Evolutionary conservation across 1,284 basidiomycete species (phyloP).

Genomic region (Cutaneotrichosporon cyanovorans): DNA sequence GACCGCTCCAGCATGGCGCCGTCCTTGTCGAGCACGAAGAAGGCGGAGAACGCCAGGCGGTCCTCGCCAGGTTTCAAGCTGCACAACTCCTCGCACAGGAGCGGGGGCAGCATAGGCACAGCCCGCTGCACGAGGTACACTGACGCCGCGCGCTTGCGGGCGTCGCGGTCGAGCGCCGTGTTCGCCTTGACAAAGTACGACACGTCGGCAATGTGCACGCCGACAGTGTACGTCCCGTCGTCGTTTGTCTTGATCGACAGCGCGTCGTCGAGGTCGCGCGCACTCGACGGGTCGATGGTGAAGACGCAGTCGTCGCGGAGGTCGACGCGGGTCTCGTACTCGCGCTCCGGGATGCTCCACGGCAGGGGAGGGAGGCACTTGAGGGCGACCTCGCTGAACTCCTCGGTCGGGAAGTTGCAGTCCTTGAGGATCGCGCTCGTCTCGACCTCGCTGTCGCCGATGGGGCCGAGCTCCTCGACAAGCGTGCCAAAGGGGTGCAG

Average conservation of each 20-base stretch:
- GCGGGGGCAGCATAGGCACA: slow-evolving; percentile 92
- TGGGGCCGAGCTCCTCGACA: slow-evolving; percentile 96
- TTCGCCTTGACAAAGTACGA: slow-evolving; percentile 94
- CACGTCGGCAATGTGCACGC: slow-evolving; percentile 92
- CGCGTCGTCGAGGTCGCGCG: slow-evolving; percentile 92
- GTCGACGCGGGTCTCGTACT: slow-evolving; percentile 79
- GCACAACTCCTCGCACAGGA: slow-evolving; percentile 84
- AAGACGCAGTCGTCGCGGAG: slow-evolving; percentile 78
- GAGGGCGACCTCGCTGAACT: slow-evolving; percentile 84
- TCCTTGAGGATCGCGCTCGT: slow-evolving; percentile 95
- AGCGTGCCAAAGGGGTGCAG: slow-evolving; percentile 98
- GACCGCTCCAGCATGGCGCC: slow-evolving; percentile 76
- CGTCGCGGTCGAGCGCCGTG: slow-evolving; percentile 93
- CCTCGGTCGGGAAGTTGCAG: slow-evolving; percentile 94
- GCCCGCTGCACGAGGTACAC: slow-evolving; percentile 93
- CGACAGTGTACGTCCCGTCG: slow-evolving; percentile 83
- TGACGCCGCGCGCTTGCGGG: slow-evolving; percentile 90
- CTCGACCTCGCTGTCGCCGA: slow-evolving; percentile 95
- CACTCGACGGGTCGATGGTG: slow-evolving; percentile 82
- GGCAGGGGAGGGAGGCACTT: slow-evolving; percentile 92
- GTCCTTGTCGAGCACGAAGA: slow-evolving; percentile 80
- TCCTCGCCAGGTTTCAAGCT: slow-evolving; percentile 81
- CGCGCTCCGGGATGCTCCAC: slow-evolving; percentile 76
- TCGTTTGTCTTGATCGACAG: slow-evolving; percentile 80
- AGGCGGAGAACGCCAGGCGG: slow-evolving; percentile 77